phyloP scores from a whole-genome alignment of 202 grass and related monocot species.

The Carex arenaria region DNA sequence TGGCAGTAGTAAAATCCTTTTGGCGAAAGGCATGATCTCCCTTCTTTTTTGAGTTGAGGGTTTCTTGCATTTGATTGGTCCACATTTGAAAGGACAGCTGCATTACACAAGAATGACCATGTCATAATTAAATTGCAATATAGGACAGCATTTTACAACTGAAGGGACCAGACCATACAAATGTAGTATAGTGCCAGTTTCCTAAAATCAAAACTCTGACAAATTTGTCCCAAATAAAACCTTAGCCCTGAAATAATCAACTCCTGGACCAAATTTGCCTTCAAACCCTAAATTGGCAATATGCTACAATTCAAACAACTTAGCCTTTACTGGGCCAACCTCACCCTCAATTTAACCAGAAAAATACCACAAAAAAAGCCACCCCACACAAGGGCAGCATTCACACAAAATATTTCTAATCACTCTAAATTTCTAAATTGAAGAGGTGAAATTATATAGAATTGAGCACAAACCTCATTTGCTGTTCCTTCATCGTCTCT shows the following conservation, averaged over 20 bases:
- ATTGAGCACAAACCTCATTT: constrained; percentile 64
- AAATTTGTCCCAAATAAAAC: neutral
- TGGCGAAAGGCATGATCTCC: constrained; percentile 92
- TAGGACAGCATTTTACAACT: neutral
- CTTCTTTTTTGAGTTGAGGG: constrained; percentile 97
- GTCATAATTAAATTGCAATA: neutral
- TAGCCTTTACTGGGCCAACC: neutral
- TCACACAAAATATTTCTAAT: neutral
- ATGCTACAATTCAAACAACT: neutral
- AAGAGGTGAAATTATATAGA: neutral
- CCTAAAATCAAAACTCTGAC: neutral
- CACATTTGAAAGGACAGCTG: constrained; percentile 99
- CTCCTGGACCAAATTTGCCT: neutral
- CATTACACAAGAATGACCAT: constrained; percentile 26
- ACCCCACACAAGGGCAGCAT: neutral
- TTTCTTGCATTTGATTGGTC: constrained; percentile 99
- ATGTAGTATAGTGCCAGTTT: neutral
- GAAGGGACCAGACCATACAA: constrained; percentile 21
- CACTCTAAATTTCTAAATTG: neutral
- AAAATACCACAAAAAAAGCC: neutral
- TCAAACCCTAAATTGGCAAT: neutral
- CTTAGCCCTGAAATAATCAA: neutral
- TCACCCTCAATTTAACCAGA: neutral
- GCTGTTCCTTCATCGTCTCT: constrained; percentile 95
- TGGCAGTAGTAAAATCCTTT: constrained; percentile 83